phyloP scores from a whole-genome alignment of 257 asterid genomes.

The Solanum dulcamara region DNA sequence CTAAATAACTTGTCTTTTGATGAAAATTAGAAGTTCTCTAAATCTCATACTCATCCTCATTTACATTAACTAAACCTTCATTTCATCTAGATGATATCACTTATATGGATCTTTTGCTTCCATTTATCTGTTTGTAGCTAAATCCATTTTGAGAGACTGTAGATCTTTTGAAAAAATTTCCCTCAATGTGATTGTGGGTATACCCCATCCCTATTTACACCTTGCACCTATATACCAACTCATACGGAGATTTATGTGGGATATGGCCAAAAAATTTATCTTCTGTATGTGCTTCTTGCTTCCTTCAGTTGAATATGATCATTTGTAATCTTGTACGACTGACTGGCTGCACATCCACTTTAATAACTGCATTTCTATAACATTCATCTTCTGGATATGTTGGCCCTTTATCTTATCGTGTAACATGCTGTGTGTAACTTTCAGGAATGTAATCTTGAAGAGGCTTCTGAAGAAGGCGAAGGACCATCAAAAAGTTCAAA shows the following conservation, averaged over 20 bases:
- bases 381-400: not conserved
- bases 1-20: not conserved
- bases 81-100: not conserved
- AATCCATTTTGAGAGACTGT: not conserved
- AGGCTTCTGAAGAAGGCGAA: constrained; percentile 75
- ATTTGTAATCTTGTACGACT: not conserved
- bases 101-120: not conserved
- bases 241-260: not conserved
- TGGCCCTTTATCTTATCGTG: not conserved
- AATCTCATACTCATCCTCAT: not conserved
- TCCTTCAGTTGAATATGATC: not conserved
- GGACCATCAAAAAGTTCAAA: constrained; percentile 75
- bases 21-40: not conserved
- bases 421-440: not conserved
- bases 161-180: not conserved
- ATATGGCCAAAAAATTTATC: not conserved
- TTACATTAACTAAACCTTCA: not conserved
- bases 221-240: not conserved
- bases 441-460: constrained; percentile 97
- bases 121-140: not conserved
- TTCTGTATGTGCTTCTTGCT: not conserved
- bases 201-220: not conserved
- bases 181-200: not conserved
- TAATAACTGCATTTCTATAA: not conserved
- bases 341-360: not conserved